Evolutionary conservation across 371 early-diverging fungal species (phyloP), one percentile per base, ranked within the genome.

Genomic region (Chytridium lagenaria): DNA sequence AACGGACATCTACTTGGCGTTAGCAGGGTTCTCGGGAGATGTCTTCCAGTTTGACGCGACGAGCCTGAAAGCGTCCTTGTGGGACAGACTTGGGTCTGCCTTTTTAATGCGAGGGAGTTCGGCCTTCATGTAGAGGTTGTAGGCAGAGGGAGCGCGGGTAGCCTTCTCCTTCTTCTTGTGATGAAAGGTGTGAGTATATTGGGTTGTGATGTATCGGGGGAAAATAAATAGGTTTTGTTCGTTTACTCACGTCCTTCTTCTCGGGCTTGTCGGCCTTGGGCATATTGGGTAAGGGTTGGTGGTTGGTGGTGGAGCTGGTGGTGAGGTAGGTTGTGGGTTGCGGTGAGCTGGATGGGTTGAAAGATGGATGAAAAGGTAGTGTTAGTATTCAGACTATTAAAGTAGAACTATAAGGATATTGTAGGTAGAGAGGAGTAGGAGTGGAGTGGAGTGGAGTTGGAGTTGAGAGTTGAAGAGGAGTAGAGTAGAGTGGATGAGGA

Each of bases 31-130:
- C 22, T 38, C 34, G 5, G 67, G 16, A 5, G 74, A 19, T 15
- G 36, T 33, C 61, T 73, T 73, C 73, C 73, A 73, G 73, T 68
- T 67, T 10, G 30, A 30, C 0, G 73, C 73, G 0, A 61, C 74
- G 57, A 69, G 40, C 78, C 79, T 84, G 83, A 89, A 89, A 38
- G 90, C 89, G 10, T 84, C 88, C 81, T 84, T 87, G 85, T 89
- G 89, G 36, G 71, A 39, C 36, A 89, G 70, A 49, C 61, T 67
- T 1, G 89, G 88, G 76, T 86, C 72, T 34, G 57, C 67, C 28
- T 55, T 72, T 81, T 89, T 89, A 82, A 84, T 81, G 72, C 80
- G 82, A 71, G 83, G 79, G 28, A 89, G 81, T 77, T 87, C 85
- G 23, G 71, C 10, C 30, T 76, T 75, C 79, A 78, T 78, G 68